These are phyloP conservation scores for Fusarium veterinarium DNA, from an alignment of 2,329 filamentous ascomycete species.

Conservation along the genomic window DNA sequence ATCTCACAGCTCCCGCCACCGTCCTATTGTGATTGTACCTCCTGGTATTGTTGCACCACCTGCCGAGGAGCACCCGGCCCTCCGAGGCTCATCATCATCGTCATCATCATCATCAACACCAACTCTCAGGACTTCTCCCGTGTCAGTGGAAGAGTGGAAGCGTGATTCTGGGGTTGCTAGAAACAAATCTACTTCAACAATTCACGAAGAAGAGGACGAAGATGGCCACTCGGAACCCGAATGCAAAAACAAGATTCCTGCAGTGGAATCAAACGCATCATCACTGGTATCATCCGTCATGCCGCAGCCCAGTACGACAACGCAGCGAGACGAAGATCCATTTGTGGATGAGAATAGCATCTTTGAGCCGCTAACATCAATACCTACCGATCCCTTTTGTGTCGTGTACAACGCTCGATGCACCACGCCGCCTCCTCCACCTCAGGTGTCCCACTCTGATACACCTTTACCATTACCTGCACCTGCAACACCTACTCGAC, in stretches of 20 bases:
- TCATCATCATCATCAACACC: constrained; percentile 32
- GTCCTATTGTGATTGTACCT: constrained; percentile 48
- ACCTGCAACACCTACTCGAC: constrained; percentile 35
- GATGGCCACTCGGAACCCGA: constrained; percentile 48
- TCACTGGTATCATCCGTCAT: constrained; percentile 31
- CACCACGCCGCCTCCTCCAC: constrained; percentile 36
- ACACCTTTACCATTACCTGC: constrained; percentile 1
- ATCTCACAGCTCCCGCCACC: constrained; percentile 40
- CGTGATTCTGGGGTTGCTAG: constrained; percentile 67
- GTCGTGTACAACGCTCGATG: constrained; percentile 43
- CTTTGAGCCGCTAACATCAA: constrained; percentile 37
- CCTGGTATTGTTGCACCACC: constrained; percentile 55
- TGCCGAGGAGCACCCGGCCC: constrained; percentile 64
- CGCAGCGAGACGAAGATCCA: constrained; percentile 34
- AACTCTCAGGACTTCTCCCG: constrained; percentile 38
- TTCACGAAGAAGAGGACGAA: constrained; percentile 56
- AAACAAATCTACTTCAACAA: constrained; percentile 54
- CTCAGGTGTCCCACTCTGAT: constrained; percentile 29
- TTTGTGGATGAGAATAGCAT: constrained; percentile 43
- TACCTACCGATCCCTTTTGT: constrained; percentile 34
- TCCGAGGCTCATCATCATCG: constrained; percentile 50
- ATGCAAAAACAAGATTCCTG: constrained; percentile 20
- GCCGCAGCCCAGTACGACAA: constrained; percentile 27
- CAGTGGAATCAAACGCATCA: constrained; percentile 25
- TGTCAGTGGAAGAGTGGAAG: constrained; percentile 58